Evolutionary conservation across 495 filamentous ascomycete species (phyloP).

Genomic region (Pseudotulostoma volvatum): DNA sequence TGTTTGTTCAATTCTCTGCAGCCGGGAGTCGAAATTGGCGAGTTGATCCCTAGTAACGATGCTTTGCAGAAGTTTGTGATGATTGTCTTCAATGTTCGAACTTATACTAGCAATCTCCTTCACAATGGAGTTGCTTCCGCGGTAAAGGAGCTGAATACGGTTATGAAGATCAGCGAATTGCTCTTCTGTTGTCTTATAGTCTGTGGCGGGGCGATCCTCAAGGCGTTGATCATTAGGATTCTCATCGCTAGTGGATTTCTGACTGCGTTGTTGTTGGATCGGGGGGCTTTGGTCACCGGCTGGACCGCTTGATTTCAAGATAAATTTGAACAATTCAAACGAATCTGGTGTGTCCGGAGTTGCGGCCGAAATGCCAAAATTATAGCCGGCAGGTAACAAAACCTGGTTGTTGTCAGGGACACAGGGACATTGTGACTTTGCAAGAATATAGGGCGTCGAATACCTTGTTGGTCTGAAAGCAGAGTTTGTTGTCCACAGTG

Average conservation of each 20-base stretch:
- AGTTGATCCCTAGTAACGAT: conserved; percentile 35
- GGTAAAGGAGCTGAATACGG: conserved; percentile 59
- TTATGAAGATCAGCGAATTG: conserved; percentile 74
- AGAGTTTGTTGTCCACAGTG: conserved; percentile 61
- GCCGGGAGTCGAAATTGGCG: conserved; percentile 32
- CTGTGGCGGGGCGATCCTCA: conserved; percentile 30
- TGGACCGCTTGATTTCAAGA: conserved; percentile 36
- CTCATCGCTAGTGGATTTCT: conserved; percentile 10
- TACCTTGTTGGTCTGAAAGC: conserved; percentile 69
- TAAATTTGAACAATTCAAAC: conserved; percentile 82
- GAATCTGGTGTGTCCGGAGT: conserved; percentile 86
- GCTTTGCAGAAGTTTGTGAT: conserved; percentile 36
- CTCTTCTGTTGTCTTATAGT: conserved; percentile 27
- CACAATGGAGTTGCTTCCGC: conserved; percentile 53
- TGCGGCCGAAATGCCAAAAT: conserved; percentile 73
- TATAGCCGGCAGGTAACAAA: conserved; percentile 60
- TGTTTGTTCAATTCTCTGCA: conserved; percentile 41
- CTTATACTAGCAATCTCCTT: conserved; percentile 36
- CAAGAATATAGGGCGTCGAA: conserved; percentile 4
- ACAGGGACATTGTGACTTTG: neutral
- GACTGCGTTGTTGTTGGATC: conserved; percentile 8
- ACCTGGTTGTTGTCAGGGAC: conserved; percentile 26
- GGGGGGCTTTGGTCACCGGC: conserved; percentile 1
- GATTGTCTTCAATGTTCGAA: conserved; percentile 30
- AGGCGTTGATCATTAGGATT: conserved; percentile 14